These are phyloP conservation scores for Epichloe sibirici DNA, from an alignment of 2,329 filamentous ascomycete species.

Conservation along the genomic window DNA sequence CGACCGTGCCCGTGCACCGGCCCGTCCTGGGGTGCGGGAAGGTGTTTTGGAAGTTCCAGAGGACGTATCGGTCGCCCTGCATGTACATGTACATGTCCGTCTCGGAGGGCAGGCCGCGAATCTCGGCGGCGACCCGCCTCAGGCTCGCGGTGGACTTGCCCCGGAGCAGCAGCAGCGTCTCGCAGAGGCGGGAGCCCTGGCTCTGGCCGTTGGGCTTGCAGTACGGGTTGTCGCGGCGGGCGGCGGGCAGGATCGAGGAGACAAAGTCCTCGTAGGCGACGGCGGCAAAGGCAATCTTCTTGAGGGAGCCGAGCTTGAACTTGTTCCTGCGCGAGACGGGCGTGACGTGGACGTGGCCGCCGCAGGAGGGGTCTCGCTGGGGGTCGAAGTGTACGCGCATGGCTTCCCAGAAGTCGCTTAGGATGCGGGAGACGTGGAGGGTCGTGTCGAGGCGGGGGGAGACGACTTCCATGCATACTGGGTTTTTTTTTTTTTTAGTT, in stretches of 20 bases:
- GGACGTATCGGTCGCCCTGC: conserved; percentile 26
- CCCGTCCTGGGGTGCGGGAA: conserved; percentile 25
- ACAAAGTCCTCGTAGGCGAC: conserved; percentile 24
- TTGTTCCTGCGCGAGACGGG: conserved; percentile 20
- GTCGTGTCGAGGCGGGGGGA: conserved; percentile 25
- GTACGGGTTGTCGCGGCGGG: conserved; percentile 24
- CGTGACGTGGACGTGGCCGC: conserved; percentile 29
- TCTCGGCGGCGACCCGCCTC: conserved; percentile 18
- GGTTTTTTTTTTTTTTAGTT: no score
- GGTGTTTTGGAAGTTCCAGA: conserved; percentile 30
- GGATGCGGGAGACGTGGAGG: conserved; percentile 18
- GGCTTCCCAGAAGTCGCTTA: conserved; percentile 29
- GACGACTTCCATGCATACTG: conserved; percentile 30
- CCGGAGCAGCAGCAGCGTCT: conserved; percentile 16
- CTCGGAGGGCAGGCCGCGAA: conserved; percentile 15
- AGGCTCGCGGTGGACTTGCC: conserved; percentile 16
- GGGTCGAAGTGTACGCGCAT: conserved; percentile 29
- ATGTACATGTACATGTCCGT: conserved; percentile 24
- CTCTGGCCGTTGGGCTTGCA: conserved; percentile 22
- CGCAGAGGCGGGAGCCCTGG: conserved; percentile 17
- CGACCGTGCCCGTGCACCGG: conserved; percentile 24
- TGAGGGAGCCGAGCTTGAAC: conserved; percentile 23
- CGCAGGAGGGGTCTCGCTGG: conserved; percentile 22
- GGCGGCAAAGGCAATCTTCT: conserved; percentile 25
- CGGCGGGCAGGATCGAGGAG: conserved; percentile 18